These are phyloP conservation scores for Penicillium atrosanguineum DNA, from an alignment of 495 filamentous ascomycete genomes.

Conservation along the genomic window DNA sequence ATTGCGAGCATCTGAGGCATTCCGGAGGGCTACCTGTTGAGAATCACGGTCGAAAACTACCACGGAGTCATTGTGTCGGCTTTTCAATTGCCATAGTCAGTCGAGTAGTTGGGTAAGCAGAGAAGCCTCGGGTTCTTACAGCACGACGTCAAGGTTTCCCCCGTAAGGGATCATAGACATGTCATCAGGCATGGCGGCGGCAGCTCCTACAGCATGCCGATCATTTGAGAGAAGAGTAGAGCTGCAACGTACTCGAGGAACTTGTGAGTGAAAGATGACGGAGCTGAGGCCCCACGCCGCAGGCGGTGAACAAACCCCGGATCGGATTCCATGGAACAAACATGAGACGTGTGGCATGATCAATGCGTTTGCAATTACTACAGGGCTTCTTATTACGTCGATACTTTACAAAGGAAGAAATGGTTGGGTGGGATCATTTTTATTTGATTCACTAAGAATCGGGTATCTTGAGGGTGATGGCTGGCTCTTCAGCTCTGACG, in stretches of 20 bases:
- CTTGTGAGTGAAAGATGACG: not conserved
- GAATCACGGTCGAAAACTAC: slow-evolving; percentile 87
- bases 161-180: slow-evolving; percentile 51
- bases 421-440: not conserved
- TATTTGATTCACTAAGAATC: not conserved
- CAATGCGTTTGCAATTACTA: not conserved
- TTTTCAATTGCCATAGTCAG: slow-evolving; percentile 30
- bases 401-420: not conserved
- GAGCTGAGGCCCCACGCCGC: not conserved
- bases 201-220: slow-evolving; percentile 8
- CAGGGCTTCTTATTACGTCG: not conserved
- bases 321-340: not conserved
- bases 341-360: not conserved
- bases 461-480: not conserved
- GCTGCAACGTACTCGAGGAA: not conserved
- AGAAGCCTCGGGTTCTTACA: slow-evolving; percentile 33
- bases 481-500: not conserved
- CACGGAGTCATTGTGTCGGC: slow-evolving; percentile 87
- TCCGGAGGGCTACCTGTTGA: slow-evolving; percentile 76
- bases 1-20: slow-evolving; percentile 45
- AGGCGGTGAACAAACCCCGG: not conserved
- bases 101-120: not conserved
- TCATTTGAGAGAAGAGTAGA: not conserved
- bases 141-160: slow-evolving; percentile 48
- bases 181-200: slow-evolving; percentile 33